Evolutionary conservation across 352 stramenopile species (phyloP).

Genomic region (Salisapilia sapeloensis): DNA sequence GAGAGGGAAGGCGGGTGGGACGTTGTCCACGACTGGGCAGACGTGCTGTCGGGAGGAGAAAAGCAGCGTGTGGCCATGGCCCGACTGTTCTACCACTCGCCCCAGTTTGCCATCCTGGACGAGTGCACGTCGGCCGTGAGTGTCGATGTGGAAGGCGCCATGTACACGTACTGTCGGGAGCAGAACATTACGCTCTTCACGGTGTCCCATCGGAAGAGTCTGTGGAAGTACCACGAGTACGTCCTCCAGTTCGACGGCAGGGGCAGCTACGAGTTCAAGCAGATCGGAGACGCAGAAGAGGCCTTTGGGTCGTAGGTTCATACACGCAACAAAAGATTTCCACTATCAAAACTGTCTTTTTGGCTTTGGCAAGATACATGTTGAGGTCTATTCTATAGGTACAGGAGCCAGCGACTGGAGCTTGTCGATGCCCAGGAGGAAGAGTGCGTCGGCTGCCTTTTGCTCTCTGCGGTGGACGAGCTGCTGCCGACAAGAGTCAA

Average conservation of each 20-base stretch:
- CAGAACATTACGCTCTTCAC: conserved; percentile 87
- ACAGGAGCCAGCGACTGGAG: no score
- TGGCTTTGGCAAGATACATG: conserved; percentile 9
- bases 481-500: conserved; percentile 10
- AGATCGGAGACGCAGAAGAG: conserved; percentile 62
- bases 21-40: conserved; percentile 71
- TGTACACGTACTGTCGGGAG: conserved; percentile 74
- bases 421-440: conserved; percentile 20
- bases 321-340: conserved; percentile 1
- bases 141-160: conserved; percentile 73
- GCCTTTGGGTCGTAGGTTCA: conserved; percentile 54
- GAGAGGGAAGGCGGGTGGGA: conserved; percentile 61
- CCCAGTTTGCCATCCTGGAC: conserved; percentile 83
- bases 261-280: conserved; percentile 75
- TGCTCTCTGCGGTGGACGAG: conserved; percentile 4
- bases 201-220: conserved; percentile 80
- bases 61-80: conserved; percentile 86
- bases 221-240: conserved; percentile 84
- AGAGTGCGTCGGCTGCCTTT: conserved; percentile 9
- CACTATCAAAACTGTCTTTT: conserved; percentile 7
- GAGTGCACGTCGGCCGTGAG: conserved; percentile 76
- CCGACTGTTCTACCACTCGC: conserved; percentile 80
- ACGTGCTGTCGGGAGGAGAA: conserved; percentile 79
- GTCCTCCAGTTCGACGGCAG: conserved; percentile 74
- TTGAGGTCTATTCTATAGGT: no score